Conservation (phyloP, 2,329 filamentous ascomycete species). For the Hypoxylon sp. region DNA sequence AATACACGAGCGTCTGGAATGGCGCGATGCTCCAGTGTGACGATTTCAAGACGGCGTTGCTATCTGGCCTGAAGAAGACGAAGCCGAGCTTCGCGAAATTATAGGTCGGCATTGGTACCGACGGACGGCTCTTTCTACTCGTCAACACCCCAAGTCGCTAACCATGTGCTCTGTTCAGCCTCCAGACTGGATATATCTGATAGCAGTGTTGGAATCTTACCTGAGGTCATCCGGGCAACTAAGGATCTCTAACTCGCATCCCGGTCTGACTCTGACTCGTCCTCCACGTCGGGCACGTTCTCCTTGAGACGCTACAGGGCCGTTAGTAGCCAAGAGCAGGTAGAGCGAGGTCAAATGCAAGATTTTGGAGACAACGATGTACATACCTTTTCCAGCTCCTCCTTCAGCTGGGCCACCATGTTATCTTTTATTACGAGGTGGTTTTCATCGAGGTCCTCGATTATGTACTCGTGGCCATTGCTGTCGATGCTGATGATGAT, state of each 20-base stretch:
- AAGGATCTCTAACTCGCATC: constrained; percentile 45
- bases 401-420: constrained; percentile 73
- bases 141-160: too few species aligned
- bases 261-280: constrained; percentile 59
- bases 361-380: constrained; percentile 3
- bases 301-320: constrained; percentile 57
- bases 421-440: constrained; percentile 78
- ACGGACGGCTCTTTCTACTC: not conserved
- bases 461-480: constrained; percentile 75
- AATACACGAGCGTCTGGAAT: constrained; percentile 91
- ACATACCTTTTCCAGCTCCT: constrained; percentile 71
- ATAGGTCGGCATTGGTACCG: constrained; percentile 50
- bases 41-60: constrained; percentile 77
- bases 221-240: too few species aligned
- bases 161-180: not conserved
- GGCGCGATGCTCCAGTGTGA: constrained; percentile 79
- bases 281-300: constrained; percentile 58
- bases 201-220: not conserved
- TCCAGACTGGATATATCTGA: not conserved
- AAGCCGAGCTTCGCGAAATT: constrained; percentile 87
- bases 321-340: constrained; percentile 35
- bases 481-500: constrained; percentile 81
- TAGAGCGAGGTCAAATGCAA: too few species aligned
- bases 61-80: constrained; percentile 79
- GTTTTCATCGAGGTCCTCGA: constrained; percentile 81